phyloP scores from a whole-genome alignment of 441 rosid species.

The Euphorbia corollata region DNA sequence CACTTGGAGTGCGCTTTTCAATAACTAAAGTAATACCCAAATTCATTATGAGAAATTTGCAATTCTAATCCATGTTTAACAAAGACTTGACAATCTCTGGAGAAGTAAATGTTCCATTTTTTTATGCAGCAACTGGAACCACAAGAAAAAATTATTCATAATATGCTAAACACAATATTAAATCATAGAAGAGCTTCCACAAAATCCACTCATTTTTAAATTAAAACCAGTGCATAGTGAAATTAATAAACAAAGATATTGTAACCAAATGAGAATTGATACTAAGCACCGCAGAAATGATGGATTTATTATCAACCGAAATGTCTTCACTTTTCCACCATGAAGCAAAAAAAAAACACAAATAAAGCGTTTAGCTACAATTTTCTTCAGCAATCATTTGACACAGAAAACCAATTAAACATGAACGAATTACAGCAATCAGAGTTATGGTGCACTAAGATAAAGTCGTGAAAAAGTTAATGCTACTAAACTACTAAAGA shows the following conservation, averaged over 20 bases:
- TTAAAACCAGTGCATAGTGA: background rate
- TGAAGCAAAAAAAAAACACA: background rate
- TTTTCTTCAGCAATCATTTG: background rate
- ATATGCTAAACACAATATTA: background rate
- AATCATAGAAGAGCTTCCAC: background rate
- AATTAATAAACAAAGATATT: background rate
- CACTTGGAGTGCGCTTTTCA: no score
- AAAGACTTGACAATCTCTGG: constrained; percentile 76
- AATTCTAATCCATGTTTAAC: no score
- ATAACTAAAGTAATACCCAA: no score
- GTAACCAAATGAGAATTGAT: background rate
- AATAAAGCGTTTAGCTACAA: background rate
- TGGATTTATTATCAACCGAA: background rate
- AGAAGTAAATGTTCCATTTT: constrained; percentile 54
- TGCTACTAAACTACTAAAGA: background rate
- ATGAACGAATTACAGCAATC: background rate
- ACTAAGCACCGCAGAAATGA: background rate
- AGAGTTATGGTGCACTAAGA: background rate
- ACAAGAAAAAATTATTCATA: constrained; percentile 10
- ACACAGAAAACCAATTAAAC: background rate
- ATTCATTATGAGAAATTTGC: no score
- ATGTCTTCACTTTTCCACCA: background rate
- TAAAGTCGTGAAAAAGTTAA: background rate
- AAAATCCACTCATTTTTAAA: background rate
- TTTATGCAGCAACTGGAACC: constrained; percentile 50